These are phyloP conservation scores for Pelargonium cotyledonis DNA, from an alignment of 441 rosid species.

Conservation along the genomic window DNA sequence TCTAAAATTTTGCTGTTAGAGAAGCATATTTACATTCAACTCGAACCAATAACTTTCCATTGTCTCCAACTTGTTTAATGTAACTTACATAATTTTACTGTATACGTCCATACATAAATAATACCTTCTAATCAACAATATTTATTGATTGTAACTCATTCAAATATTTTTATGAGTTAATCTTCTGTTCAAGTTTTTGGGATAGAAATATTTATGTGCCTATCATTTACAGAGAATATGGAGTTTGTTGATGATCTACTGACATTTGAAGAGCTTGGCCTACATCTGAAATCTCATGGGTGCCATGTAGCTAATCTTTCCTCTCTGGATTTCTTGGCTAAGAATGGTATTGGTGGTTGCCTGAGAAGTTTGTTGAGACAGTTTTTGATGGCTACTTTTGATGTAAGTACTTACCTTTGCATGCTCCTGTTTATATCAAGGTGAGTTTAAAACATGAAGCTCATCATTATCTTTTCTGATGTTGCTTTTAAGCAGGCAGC, in stretches of 20 bases:
- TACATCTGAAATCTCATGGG: constrained; percentile 64
- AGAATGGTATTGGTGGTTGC: constrained; percentile 74
- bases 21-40: too few relatives aligned
- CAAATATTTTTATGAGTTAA: not conserved
- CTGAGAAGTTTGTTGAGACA: constrained; percentile 74
- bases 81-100: not conserved
- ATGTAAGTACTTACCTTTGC: constrained; percentile 44
- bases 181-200: not conserved
- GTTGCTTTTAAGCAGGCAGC: constrained; percentile 46
- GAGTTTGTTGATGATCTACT: constrained; percentile 86
- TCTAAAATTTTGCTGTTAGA: not conserved
- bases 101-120: not conserved
- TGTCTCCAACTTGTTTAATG: not conserved
- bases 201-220: not conserved
- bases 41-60: too few relatives aligned
- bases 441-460: constrained; percentile 8
- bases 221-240: constrained; percentile 63
- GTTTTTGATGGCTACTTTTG: constrained; percentile 52
- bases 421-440: constrained; percentile 7
- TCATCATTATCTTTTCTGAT: constrained; percentile 17
- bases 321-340: constrained; percentile 59
- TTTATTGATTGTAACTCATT: not conserved
- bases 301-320: constrained; percentile 88
- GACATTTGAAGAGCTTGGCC: constrained; percentile 70
- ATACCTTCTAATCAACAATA: not conserved